Evolutionary conservation across 192 early-diverging fungal species (phyloP).

Genomic region (Coemansia umbellata): DNA sequence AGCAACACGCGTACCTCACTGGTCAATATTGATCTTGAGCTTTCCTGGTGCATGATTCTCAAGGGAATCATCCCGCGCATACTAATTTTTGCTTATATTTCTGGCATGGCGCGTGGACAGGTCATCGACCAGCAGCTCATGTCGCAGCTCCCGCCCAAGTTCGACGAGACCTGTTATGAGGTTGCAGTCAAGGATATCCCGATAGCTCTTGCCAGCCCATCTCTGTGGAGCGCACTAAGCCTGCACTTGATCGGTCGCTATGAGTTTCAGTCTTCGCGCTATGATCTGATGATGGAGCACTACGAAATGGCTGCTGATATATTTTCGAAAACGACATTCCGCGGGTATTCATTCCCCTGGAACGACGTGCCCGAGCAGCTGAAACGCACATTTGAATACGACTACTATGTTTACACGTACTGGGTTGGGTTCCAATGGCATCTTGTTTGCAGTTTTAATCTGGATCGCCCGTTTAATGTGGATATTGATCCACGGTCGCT

Average conservation of each 20-base stretch:
- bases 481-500: slow-evolving; percentile 14
- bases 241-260: slow-evolving; percentile 41
- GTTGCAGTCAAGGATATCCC: slow-evolving; percentile 26
- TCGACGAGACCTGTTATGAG: slow-evolving; percentile 50
- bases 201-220: slow-evolving; percentile 23
- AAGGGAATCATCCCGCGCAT: slow-evolving; percentile 46
- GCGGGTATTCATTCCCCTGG: slow-evolving; percentile 42
- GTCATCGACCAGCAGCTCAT: slow-evolving; percentile 29
- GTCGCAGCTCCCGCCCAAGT: slow-evolving; percentile 35
- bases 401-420: slow-evolving; percentile 49
- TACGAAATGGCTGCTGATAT: slow-evolving; percentile 48
- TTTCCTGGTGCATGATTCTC: slow-evolving; percentile 49
- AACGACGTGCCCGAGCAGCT: slow-evolving; percentile 14
- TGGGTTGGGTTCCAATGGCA: slow-evolving; percentile 52
- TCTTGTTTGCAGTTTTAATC: slow-evolving; percentile 41
- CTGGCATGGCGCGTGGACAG: slow-evolving; percentile 46
- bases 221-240: slow-evolving; percentile 42
- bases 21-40: slow-evolving; percentile 45
- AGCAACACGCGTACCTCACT: slow-evolving; percentile 42
- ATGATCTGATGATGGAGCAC: slow-evolving; percentile 44
- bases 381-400: slow-evolving; percentile 44
- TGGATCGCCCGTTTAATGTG: slow-evolving; percentile 43
- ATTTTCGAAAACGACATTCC: slow-evolving; percentile 30
- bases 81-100: slow-evolving; percentile 33
- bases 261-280: slow-evolving; percentile 48